Conservation (phyloP, 768 basidiomycete genomes). For the Boletellus sp. region DNA sequence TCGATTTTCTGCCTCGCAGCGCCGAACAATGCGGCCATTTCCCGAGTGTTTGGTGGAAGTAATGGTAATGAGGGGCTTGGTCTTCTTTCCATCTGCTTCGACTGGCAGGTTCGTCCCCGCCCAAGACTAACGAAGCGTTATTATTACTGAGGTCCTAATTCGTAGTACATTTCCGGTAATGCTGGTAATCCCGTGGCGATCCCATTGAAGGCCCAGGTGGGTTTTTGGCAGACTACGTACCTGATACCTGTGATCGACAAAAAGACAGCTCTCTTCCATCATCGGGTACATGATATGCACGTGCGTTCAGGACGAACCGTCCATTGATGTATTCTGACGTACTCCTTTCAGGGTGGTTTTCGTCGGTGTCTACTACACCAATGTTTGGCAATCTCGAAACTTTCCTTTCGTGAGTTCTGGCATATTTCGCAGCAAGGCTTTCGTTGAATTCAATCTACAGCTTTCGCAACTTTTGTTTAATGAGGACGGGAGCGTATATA, state of each 20-base stretch:
- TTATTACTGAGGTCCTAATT: background rate
- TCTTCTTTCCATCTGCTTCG: slow-evolving; percentile 53
- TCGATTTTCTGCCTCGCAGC: slow-evolving; percentile 59
- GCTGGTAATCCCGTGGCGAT: slow-evolving; percentile 50
- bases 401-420: slow-evolving; percentile 54
- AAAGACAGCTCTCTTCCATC: slow-evolving; percentile 40
- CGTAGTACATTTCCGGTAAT: slow-evolving; percentile 23
- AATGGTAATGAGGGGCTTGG: slow-evolving; percentile 64
- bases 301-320: slow-evolving; percentile 27
- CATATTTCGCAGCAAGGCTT: background rate
- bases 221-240: background rate
- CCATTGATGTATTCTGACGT: background rate
- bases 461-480: slow-evolving; percentile 49
- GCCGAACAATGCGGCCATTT: slow-evolving; percentile 46
- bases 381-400: slow-evolving; percentile 54
- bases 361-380: slow-evolving; percentile 39
- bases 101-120: slow-evolving; percentile 51
- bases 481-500: slow-evolving; percentile 48
- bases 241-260: background rate
- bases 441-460: slow-evolving; percentile 16
- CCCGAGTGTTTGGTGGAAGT: slow-evolving; percentile 57
- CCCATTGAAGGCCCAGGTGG: slow-evolving; percentile 49
- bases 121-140: background rate
- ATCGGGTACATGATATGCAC: slow-evolving; percentile 50
- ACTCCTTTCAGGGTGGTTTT: slow-evolving; percentile 28